Base-by-base conservation (phyloP, 768 basidiomycete genomes). In the Pholiota molesta region DNA sequence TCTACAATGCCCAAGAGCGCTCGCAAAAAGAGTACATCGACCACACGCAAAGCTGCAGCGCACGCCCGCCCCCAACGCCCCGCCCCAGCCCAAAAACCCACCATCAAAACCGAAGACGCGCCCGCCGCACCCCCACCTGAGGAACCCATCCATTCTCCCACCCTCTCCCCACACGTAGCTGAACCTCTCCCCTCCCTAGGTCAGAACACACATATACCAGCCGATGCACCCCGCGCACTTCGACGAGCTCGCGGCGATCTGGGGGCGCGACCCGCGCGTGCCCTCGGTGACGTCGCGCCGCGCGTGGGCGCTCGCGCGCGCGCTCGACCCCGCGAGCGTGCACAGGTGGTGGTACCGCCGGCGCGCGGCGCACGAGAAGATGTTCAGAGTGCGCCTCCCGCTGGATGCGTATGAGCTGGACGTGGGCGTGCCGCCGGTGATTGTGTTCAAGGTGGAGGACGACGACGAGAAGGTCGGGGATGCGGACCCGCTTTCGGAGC, bases 331-430 rank as follows among this genome's bases (percentile, higher is more conserved):
- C 6, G 60, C 37, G 5, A 61, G 66, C 17, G 77, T 80, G 1
- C 68, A 80, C 62, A 66, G 62, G 10, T 81, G 79, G 78, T 80
- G 74, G 72, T 74, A 74, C 55, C 71, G 75, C 26, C 75, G 76
- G 26, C 73, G 74, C 40, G 66, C 60, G 14, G 19, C 3, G 11
- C 28, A 63, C 23, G 75, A 73, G 4, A 74, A 69, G 62, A 75
- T 72, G 59, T 55, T 67, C 6, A 59, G 66, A 0, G 60, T 74
- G n/a, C 57, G 26, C 19, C 71, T 78, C 33, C 75, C 75, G 3
- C 47, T 62, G 16, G 75, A 71, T 5, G 72, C 72, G 21, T 81
- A 81, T 63, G 77, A 78, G 33, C 65, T 80, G n/a, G 70, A 67
- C 6, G 67, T 79, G 13, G 78, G 77, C 2, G 67, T 42, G 9